Base-by-base conservation (phyloP, 1,284 basidiomycete genomes). In the Pseudozyma sp. region DNA sequence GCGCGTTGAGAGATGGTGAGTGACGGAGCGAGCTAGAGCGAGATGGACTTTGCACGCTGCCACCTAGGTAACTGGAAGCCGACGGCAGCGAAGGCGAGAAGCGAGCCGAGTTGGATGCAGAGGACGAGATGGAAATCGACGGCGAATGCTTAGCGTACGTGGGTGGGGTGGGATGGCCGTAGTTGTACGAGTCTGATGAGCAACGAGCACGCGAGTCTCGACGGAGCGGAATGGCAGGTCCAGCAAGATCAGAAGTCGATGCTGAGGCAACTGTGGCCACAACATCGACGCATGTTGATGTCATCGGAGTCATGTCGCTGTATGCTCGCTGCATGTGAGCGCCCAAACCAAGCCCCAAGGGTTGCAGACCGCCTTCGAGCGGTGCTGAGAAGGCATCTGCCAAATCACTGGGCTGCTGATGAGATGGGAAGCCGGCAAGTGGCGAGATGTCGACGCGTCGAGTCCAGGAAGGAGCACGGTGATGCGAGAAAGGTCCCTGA, bases 401-500 rank as follows among this genome's bases (percentile, higher is more conserved):
- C 13, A 18, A n/a, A 9, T 47, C 44, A 38, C 35, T n/a, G 8
- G 49, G 34, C 14, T 52, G 52, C 3, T n/a, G 52, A 14, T 21
- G 52, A 7, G 49, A 56, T 14, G 59, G 25, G 19, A 44, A 19
- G 7, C 55, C 59, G 18, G 47, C 48, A 12, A 62, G 31, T n/a
- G 59, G 66, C 34, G 56, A 51, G 39, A 62, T 43, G 34, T 66
- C 68, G 6, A 53, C 21, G 19, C 68, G 62, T 43, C 68, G 48
- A 7, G 76, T 76, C 76, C 76, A 78, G 40, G 68, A 72, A 12
- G 76, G 76, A 13, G 59, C 68, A 19, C 76, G 72, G 36, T 78
- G 76, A 31, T 78, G 76, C 34, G 76, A 68, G 36, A 77, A 78
- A 16, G 72, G 76, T 19, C 73, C 70, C 42, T 66, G 61, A 31